Evolutionary conservation across 2,329 filamentous ascomycete species (phyloP).

Genomic region (Fusarium sterilihyphosum): DNA sequence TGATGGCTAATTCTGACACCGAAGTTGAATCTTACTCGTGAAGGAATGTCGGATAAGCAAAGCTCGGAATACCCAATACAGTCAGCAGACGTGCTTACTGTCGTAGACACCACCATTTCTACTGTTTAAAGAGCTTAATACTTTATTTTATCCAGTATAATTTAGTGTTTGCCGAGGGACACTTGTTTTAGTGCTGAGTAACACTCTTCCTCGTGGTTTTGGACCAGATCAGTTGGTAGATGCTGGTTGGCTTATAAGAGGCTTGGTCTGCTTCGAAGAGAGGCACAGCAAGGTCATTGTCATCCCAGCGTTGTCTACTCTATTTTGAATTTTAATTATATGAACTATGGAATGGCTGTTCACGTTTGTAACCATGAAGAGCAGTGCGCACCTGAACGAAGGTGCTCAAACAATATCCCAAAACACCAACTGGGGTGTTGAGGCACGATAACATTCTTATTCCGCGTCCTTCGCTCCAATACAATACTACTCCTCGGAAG

Average conservation of each 20-base stretch:
- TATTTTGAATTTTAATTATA: accelerated
- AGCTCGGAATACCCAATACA: not conserved
- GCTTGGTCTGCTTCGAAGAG: not conserved
- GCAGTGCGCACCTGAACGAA: not conserved
- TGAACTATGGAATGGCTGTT: too few species aligned
- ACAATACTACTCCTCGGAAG: not conserved
- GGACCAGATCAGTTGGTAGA: not conserved
- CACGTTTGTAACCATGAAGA: not conserved
- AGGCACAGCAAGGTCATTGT: not conserved
- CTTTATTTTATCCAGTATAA: not conserved
- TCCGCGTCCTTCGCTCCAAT: not conserved
- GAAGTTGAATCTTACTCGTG: not conserved
- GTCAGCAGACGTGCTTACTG: not conserved
- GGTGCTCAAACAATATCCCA: not conserved
- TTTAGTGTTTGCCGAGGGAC: not conserved
- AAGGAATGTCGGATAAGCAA: not conserved
- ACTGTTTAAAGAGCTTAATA: not conserved
- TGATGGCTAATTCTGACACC: not conserved
- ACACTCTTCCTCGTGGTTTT: not conserved
- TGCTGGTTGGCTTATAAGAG: not conserved
- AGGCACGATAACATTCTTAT: not conserved
- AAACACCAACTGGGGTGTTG: not conserved
- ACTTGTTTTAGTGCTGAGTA: not conserved
- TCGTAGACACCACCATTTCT: not conserved
- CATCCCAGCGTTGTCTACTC: not conserved